Percentiles rank a stretch among this genome's conserved stretches.
Evolutionary conservation across 306 rosid species (phyloP).

Genomic region (Vachellia collinsii): DNA sequence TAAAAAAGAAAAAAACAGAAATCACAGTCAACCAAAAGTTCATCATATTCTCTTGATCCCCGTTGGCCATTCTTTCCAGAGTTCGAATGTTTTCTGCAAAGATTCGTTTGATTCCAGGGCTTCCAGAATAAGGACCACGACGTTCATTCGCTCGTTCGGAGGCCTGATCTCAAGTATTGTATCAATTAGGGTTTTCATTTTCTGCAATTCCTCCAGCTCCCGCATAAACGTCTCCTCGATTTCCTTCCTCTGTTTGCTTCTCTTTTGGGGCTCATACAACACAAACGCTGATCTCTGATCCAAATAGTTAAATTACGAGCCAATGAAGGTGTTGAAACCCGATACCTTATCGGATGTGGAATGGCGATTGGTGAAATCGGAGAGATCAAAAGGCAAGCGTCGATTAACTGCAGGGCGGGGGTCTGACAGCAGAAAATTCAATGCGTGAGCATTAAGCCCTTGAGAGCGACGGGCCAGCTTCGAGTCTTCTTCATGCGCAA

Average conservation of each 20-base stretch:
- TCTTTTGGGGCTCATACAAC: conserved; percentile 14
- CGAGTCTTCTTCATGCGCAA: conserved; percentile 62
- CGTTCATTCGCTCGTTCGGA: conserved; percentile 27
- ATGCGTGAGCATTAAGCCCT: conserved; percentile 82
- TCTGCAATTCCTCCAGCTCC: conserved; percentile 48
- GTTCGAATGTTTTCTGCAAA: conserved; percentile 53
- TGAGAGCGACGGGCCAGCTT: conserved; percentile 76
- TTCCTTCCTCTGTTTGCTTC: conserved; percentile 12
- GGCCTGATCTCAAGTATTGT: conserved; percentile 62
- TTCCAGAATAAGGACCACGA: conserved; percentile 51
- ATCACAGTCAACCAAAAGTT: too few relatives aligned
- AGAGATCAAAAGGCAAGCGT: conserved; percentile 68
- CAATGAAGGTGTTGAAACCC: conserved; percentile 57
- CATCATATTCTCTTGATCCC: not conserved
- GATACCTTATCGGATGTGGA: conserved; percentile 25
- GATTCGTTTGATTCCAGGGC: conserved; percentile 72
- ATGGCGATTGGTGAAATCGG: conserved; percentile 52
- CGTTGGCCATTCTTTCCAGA: conserved; percentile 42
- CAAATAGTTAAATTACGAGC: conserved; percentile 58
- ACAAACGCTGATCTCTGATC: conserved; percentile 45
- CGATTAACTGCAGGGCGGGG: conserved; percentile 50
- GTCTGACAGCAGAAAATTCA: conserved; percentile 64
- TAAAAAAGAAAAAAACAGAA: too few relatives aligned
- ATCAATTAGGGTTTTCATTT: conserved; percentile 52
- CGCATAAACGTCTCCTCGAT: conserved; percentile 47